Conservation (phyloP, 2,329 filamentous ascomycete species). For the Fusarium sp. region DNA sequence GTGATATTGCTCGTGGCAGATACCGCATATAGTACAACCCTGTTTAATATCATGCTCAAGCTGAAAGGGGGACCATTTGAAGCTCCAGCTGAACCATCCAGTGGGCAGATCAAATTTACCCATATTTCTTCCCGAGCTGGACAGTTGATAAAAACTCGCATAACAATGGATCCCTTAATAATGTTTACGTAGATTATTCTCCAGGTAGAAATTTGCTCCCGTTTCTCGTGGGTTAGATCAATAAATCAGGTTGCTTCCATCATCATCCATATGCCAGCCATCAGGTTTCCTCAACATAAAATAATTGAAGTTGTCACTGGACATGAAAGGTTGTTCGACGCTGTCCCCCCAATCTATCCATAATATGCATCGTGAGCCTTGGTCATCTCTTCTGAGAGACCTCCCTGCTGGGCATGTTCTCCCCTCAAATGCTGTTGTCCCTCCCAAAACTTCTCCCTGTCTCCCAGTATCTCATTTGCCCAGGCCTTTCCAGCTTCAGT, state of each 20-base stretch:
- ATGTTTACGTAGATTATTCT: not conserved
- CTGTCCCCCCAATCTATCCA: constrained; percentile 1
- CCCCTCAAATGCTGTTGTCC: constrained; percentile 60
- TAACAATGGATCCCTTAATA: no score
- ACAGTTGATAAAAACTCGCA: not conserved
- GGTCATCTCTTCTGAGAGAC: constrained; percentile 50
- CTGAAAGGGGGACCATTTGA: not conserved
- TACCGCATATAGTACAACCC: not conserved
- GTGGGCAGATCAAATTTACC: not conserved
- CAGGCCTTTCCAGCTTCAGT: constrained; percentile 84
- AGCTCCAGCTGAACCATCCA: not conserved
- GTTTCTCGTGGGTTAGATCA: not conserved
- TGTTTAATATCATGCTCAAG: not conserved
- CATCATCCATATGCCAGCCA: not conserved
- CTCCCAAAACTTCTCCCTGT: constrained; percentile 80
- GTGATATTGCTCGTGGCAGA: not conserved
- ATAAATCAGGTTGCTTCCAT: not conserved
- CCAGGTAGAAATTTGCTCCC: not conserved
- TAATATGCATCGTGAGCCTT: constrained; percentile 39
- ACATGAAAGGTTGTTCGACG: not conserved
- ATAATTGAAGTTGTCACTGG: not conserved
- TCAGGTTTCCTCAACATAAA: no score
- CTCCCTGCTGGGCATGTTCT: constrained; percentile 56
- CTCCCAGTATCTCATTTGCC: constrained; percentile 79
- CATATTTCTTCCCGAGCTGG: not conserved